A percentile compares a stretch with the other conserved stretches of the same genome.
These are phyloP conservation scores for Calonectria pseudoturangicola DNA, from an alignment of 2,329 filamentous ascomycete species.

Conservation along the genomic window DNA sequence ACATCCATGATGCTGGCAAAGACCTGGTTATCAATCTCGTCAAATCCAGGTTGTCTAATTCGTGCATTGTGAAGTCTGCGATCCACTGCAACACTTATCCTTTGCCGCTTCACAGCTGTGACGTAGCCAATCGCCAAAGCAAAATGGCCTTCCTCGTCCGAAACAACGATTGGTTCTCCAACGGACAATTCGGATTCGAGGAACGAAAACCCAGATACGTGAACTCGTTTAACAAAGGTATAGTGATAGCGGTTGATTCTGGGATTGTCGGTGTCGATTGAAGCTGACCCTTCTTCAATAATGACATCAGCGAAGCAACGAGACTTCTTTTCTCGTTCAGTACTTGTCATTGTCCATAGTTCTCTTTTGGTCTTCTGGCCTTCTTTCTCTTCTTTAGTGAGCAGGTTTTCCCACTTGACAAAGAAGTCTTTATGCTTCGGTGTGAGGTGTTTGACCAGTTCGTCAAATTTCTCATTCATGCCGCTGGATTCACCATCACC, in stretches of 20 bases:
- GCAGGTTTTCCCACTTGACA: constrained; percentile 92
- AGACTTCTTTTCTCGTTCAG: constrained; percentile 89
- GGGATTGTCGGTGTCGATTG: constrained; percentile 79
- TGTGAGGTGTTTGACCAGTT: constrained; percentile 86
- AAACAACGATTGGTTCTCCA: constrained; percentile 96
- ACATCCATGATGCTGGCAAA: constrained; percentile 96
- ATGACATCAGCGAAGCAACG: constrained; percentile 93
- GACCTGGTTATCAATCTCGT: constrained; percentile 85
- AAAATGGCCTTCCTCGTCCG: constrained; percentile 96
- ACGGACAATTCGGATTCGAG: constrained; percentile 90
- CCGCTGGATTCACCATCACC: constrained; percentile 88
- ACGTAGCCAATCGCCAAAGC: constrained; percentile 95
- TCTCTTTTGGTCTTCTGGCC: constrained; percentile 91
- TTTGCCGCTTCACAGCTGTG: constrained; percentile 82
- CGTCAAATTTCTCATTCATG: constrained; percentile 87
- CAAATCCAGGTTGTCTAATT: constrained; percentile 83
- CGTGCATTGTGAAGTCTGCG: constrained; percentile 91
- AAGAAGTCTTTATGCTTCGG: constrained; percentile 88
- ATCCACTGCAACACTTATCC: constrained; percentile 93
- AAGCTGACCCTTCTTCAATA: constrained; percentile 84
- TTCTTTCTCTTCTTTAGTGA: constrained; percentile 96
- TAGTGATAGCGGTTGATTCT: constrained; percentile 97
- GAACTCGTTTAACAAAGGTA: constrained; percentile 83
- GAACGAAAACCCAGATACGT: constrained; percentile 83
- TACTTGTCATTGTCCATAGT: constrained; percentile 96